phyloP scores from a whole-genome alignment of 805 yeast genomes.

The Wickerhamiella cacticola region DNA sequence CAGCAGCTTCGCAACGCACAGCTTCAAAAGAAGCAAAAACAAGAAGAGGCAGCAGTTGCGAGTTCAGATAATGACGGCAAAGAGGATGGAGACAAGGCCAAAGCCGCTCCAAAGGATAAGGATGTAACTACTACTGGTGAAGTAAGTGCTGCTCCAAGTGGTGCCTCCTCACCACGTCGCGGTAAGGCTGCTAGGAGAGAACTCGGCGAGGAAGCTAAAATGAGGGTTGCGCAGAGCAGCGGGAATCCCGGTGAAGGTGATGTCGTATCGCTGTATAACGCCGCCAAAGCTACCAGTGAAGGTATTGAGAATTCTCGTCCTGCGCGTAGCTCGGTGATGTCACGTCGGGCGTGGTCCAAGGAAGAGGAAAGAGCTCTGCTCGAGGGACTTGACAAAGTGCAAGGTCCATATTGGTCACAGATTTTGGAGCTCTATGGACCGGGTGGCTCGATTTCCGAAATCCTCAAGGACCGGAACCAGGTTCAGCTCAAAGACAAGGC shows the following conservation, averaged over 20 bases:
- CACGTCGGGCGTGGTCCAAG: slow-evolving; percentile 70
- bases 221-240: slow-evolving; percentile 8
- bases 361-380: slow-evolving; percentile 79
- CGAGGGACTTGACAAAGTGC: slow-evolving; percentile 57
- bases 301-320: slow-evolving; percentile 22
- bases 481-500: slow-evolving; percentile 95
- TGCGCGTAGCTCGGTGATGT: slow-evolving; percentile 15
- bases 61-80: not conserved
- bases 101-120: not conserved
- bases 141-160: not conserved
- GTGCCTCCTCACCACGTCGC: not conserved
- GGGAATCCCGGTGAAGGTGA: slow-evolving; percentile 16
- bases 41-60: slow-evolving; percentile 1
- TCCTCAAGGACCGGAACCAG: slow-evolving; percentile 74
- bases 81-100: not conserved
- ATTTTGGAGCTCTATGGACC: slow-evolving; percentile 86
- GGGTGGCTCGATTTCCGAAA: slow-evolving; percentile 78
- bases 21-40: slow-evolving; percentile 7
- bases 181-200: slow-evolving; percentile 11
- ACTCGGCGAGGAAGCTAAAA: slow-evolving; percentile 15
- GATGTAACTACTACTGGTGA: not conserved
- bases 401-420: slow-evolving; percentile 91
- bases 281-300: slow-evolving; percentile 21
- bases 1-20: slow-evolving; percentile 8
- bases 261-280: slow-evolving; percentile 24